A percentile compares a stretch with the other conserved stretches of the same genome.
Evolutionary conservation across 108 stramenopile species (phyloP).

Genomic region (Fragilaria radians): DNA sequence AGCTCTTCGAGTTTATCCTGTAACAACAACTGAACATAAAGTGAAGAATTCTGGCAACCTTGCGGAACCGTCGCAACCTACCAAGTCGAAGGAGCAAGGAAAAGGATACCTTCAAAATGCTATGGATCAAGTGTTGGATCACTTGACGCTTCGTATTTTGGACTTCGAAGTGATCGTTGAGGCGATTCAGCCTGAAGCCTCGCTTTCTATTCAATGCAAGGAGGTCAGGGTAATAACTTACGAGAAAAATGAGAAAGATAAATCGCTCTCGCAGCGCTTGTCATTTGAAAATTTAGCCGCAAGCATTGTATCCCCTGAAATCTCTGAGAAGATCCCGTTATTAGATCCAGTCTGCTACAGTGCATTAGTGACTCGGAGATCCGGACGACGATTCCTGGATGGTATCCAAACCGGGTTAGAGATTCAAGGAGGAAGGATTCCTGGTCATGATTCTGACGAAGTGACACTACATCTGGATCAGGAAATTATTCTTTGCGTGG

Average conservation of each 20-base stretch:
- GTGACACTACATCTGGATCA: too few relatives aligned
- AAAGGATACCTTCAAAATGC: constrained; percentile 23
- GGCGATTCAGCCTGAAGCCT: constrained; percentile 5
- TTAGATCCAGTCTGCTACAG: constrained; percentile 32
- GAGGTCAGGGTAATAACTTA: constrained; percentile 14
- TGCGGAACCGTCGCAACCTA: too few relatives aligned
- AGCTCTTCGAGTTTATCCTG: too few relatives aligned
- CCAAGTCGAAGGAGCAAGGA: background rate
- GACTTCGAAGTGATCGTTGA: constrained; percentile 17
- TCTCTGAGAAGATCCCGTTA: constrained; percentile 10
- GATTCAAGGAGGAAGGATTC: too few relatives aligned
- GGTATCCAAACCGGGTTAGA: too few relatives aligned
- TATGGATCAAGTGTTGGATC: constrained; percentile 25
- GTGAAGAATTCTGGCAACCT: background rate
- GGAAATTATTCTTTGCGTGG: too few relatives aligned
- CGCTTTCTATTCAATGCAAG: too few relatives aligned
- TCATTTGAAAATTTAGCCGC: constrained; percentile 8
- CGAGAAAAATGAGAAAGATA: too few relatives aligned
- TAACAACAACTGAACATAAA: too few relatives aligned
- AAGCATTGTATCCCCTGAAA: too few relatives aligned
- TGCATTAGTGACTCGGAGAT: constrained; percentile 15
- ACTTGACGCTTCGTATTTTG: constrained; percentile 16
- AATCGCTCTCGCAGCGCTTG: background rate
- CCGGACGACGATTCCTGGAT: constrained; percentile 22
- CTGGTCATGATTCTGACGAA: too few relatives aligned